phyloP scores from a whole-genome alignment of 805 yeast species.

The Candida hispaniensis region DNA sequence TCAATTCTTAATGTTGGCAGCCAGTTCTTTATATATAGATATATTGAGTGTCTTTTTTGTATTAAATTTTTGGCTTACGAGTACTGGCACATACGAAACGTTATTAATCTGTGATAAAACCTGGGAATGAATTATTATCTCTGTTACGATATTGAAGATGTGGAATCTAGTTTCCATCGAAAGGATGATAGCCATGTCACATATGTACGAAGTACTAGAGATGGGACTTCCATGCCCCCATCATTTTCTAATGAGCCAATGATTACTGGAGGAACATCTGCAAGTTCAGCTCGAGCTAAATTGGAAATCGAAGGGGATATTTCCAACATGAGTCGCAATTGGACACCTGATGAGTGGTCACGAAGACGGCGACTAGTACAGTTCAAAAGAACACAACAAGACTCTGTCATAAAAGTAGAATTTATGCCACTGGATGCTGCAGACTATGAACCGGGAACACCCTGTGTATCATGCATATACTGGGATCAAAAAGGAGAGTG shows the following conservation, averaged over 20 bases:
- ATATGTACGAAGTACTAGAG: slow-evolving; percentile 13
- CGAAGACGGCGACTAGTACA: slow-evolving; percentile 40
- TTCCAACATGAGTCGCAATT: slow-evolving; percentile 33
- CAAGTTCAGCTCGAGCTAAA: slow-evolving; percentile 22
- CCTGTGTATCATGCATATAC: slow-evolving; percentile 48
- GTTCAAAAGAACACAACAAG: slow-evolving; percentile 33
- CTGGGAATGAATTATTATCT: slow-evolving; percentile 15
- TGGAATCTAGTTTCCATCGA: too few relatives aligned
- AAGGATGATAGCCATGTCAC: slow-evolving; percentile 11
- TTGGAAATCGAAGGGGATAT: slow-evolving; percentile 27
- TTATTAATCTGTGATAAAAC: too few relatives aligned
- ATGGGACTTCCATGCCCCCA: slow-evolving; percentile 6
- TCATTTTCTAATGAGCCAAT: background rate
- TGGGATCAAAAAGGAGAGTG: slow-evolving; percentile 41
- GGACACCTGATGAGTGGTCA: slow-evolving; percentile 38
- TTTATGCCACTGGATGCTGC: slow-evolving; percentile 32
- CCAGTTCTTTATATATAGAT: too few relatives aligned
- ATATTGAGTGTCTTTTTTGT: too few relatives aligned
- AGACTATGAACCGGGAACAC: slow-evolving; percentile 33
- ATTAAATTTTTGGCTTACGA: too few relatives aligned
- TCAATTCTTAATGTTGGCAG: too few relatives aligned
- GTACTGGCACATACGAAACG: too few relatives aligned
- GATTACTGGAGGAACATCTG: slow-evolving; percentile 2
- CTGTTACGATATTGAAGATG: slow-evolving; percentile 12
- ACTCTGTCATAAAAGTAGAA: slow-evolving; percentile 31